phyloP scores from a whole-genome alignment of 257 asterid genomes.

The Jaltomata sinuosa region DNA sequence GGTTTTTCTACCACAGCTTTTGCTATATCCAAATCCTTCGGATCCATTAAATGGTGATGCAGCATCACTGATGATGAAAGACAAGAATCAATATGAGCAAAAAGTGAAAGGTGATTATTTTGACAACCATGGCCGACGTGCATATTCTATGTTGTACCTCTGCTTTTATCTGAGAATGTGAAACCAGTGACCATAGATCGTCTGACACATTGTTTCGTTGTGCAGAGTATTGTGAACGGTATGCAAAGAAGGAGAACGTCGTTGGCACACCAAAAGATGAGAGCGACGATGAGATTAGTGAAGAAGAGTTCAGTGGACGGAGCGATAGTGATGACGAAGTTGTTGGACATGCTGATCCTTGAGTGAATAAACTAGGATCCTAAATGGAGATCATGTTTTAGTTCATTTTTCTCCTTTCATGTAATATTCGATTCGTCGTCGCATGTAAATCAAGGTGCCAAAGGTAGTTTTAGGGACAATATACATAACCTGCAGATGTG shows the following conservation, averaged over 20 bases:
- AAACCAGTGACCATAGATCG: not conserved
- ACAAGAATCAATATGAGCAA: slow-evolving; percentile 59
- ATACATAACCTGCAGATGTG: not conserved
- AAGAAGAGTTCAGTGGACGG: slow-evolving; percentile 23
- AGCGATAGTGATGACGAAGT: slow-evolving; percentile 54
- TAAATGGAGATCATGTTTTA: not conserved
- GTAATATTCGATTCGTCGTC: not conserved
- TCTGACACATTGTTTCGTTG: not conserved
- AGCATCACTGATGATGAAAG: slow-evolving; percentile 91
- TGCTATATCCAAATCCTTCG: slow-evolving; percentile 84
- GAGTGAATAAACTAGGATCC: not conserved
- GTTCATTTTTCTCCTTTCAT: not conserved
- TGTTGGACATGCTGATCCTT: slow-evolving; percentile 51
- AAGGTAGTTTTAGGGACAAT: not conserved
- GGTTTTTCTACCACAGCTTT: slow-evolving; percentile 92
- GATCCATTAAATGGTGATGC: slow-evolving; percentile 93
- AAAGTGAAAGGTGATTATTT: slow-evolving; percentile 72
- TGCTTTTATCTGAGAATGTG: not conserved
- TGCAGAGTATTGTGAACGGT: slow-evolving; percentile 73
- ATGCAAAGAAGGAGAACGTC: slow-evolving; percentile 64
- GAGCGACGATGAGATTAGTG: slow-evolving; percentile 53
- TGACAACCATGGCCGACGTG: not conserved
- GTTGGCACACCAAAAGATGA: slow-evolving; percentile 33
- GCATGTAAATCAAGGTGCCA: slow-evolving; percentile 3
- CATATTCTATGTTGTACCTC: not conserved